Base-by-base conservation (phyloP, 768 basidiomycete species). In the Leccinum incarnatum region DNA sequence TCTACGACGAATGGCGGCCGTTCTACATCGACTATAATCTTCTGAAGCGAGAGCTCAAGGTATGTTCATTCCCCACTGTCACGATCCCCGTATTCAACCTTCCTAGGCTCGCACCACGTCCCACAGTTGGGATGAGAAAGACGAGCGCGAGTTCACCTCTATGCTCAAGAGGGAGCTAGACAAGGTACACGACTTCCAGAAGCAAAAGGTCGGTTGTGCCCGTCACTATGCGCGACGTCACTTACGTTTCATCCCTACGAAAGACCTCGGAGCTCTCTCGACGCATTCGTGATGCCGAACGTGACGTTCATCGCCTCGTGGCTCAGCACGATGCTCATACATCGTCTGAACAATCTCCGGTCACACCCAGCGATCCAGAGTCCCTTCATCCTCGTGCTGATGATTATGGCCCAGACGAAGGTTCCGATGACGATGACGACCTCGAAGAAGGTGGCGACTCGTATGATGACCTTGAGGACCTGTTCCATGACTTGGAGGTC, bases 181-280 rank as follows among this genome's bases (percentile, higher is more conserved):
- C 68, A 98, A 98, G 77, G 87, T 98, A 47, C 89, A 95, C 65
- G 87, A 88, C 67, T 98, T 98, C 70, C 96, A 98, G 71, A 91
- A 87, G 70, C 77, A 80, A 34, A 98, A 97, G 84, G 93, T 88
- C 67, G 4, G 70, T 25, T 62, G 21, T 4, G 29, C 42, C n/a
- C 34, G n/a, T 19, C 5, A 30, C 40, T 45, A 32, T 52, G 34
- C 54, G 21, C 21, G 8, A 7, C 25, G 15, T 55, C 55, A 36
- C 60, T 61, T 25, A 60, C 56, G 6, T 23, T 42, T 7, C 12
- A 21, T 7, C 17, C 17, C 9, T 1, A 51, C 46, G 19, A 21
- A 55, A 94, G 91, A 90, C 91, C 12, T 79, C 83, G 12, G 94
- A 98, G 70, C 82, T 97, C 37, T 83, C 93, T 29, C 78, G 77